Evolutionary conservation across 208 protist genomes (phyloP), one percentile per base, ranked within the genome.

Genomic region (Leishmania arabica): DNA sequence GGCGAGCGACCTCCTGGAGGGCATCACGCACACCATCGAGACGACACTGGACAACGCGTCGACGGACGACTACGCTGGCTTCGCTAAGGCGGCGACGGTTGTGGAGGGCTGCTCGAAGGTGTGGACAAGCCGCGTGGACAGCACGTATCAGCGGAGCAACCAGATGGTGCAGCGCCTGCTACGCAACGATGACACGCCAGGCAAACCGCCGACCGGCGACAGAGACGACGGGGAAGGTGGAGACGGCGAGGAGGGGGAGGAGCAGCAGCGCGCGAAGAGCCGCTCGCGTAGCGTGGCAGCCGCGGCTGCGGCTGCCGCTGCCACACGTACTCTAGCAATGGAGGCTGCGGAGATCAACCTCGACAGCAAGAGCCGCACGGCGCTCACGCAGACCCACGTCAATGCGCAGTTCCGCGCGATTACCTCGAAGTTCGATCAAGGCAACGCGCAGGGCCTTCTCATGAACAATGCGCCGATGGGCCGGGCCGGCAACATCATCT

Each of bases 21-120:
- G 95, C 75, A 96, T 98, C 80, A 92, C 91, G 7, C 92, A 97
- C 85, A 97, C 93, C 54, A 95, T 98, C 49, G 92, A 95, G 82
- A 93, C 83, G 64, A 95, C 92, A 11, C 80, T 98, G 40, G 91
- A 95, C 54, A 87, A 85, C 5, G 87, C 84, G 37, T 79, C 83
- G 8, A 80, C 81, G 27, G 95, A 98, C 70, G 93, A 96, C 83
- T 97, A 96, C 89, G 78, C 90, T 27, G 93, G 93, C 72, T 98
- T 98, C 79, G 88, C 95, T 15, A 98, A 98, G 88, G 93, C 93
- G 17, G 95, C 95, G 45, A 97, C 92, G 21, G 91, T 98, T n/a
- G 95, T 98, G 82, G 93, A 98, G 85, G 94, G 95, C n/a, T 96
- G 95, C 85, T 95, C 93, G 34, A 98, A 98, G 84, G 94, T 98